Evolutionary conservation across 305 asterid genomes (phyloP), one percentile per base, ranked within the genome.

Genomic region (Solanum hybrid): DNA sequence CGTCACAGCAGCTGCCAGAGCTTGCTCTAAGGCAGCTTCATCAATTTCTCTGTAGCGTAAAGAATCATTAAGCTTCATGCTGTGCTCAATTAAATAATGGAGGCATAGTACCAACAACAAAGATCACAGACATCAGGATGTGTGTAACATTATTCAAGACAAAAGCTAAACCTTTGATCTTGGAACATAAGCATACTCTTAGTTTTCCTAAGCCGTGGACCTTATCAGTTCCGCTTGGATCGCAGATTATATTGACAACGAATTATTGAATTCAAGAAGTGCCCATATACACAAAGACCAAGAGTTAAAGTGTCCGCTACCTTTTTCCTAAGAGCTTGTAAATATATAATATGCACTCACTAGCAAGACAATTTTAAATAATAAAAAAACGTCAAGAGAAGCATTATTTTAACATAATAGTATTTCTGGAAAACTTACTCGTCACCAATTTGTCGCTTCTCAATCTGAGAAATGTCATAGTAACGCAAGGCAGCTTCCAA

Each of bases 401-500:
- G 18, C 29, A 35, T 57, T 78, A 57, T 46, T 51, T 57, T 28
- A 34, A 20, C 75, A 31, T 34, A 5, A 3, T n/a, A 36, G 33
- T 35, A 34, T 84, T 76, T 84, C 87, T 26, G 90, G 90, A 77
- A 86, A 82, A 94, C 99, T n/a, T 94, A 97, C 99, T 97, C 99
- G 67, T 97, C 99, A 81, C 97, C 99, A 89, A 97, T 97, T 93
- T 95, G 94, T 89, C 98, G 95, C 95, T 97, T 95, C 95, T 97
- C 99, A 90, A 97, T 97, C 92, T 97, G 99, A 87, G 99, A 97
- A 90, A 97, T 97, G 92, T 91, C 99, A 91, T 97, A 97, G 94
- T 97, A 97, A 89, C 98, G 98, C 67, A 97, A 91, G 74, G 99
- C 99, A 93, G 99, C 99, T 96, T 97, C 99, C 93, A 97, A 87